A percentile compares a stretch with the other conserved stretches of the same genome.
These are phyloP conservation scores for Cladochytrium replicatum DNA, from an alignment of 192 early-diverging fungal species.

Conservation along the genomic window DNA sequence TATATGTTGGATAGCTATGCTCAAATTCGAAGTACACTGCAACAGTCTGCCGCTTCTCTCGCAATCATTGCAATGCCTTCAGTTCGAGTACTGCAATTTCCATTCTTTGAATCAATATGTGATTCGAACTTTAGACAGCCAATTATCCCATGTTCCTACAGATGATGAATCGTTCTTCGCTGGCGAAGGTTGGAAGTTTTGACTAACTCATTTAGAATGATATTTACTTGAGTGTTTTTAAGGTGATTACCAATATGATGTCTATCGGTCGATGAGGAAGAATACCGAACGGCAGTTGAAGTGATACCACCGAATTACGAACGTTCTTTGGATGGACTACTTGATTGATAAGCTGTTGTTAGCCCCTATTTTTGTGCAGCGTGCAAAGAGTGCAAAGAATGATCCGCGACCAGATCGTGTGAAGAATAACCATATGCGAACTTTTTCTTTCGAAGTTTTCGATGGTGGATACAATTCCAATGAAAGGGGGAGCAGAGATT, in stretches of 20 bases:
- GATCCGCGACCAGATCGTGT: too few relatives aligned
- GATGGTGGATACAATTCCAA: too few relatives aligned
- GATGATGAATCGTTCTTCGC: conserved; percentile 27
- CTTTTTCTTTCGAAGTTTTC: too few relatives aligned
- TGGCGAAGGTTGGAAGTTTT: conserved; percentile 12
- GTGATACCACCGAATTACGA: conserved; percentile 29
- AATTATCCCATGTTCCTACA: conserved; percentile 12
- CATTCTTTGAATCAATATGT: conserved; percentile 17
- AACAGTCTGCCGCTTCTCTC: conserved; percentile 52
- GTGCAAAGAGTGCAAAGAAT: too few relatives aligned
- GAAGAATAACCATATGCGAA: too few relatives aligned
- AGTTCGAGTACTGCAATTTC: conserved; percentile 42
- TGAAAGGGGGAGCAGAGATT: too few relatives aligned
- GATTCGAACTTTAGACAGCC: conserved; percentile 1
- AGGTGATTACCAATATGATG: conserved; percentile 28
- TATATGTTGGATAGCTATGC: conserved; percentile 45
- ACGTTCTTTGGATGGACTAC: conserved; percentile 40
- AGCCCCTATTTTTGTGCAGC: too few relatives aligned
- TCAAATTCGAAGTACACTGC: conserved; percentile 52
- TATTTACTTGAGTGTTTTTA: not conserved
- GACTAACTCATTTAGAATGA: not conserved
- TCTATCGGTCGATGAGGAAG: conserved; percentile 36
- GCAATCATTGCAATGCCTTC: conserved; percentile 19
- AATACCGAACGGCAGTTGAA: conserved; percentile 19
- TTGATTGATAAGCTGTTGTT: conserved; percentile 31